Evolutionary conservation across 164 flowering plant genomes (phyloP), one percentile per base, ranked within the genome.

Genomic region (Dillenia suffruticosa): DNA sequence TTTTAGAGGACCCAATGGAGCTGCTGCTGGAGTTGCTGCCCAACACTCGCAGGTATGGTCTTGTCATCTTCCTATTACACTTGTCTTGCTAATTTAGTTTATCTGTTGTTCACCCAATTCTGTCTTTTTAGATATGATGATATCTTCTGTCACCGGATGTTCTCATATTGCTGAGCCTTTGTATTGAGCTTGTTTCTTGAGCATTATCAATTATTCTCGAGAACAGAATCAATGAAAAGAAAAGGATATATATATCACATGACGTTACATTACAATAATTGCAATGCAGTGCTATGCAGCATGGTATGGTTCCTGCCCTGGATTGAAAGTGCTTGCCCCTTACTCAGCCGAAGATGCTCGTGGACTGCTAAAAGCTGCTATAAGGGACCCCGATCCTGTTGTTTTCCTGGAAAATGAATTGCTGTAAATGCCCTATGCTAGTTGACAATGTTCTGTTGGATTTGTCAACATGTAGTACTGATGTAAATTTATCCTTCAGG

Each of bases 11-110:
- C 97, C 97, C 50, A 95, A 95, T 81, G 97, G 99, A 56, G 96
- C 97, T 70, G 99, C 99, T 65, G 92, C 97, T 66, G 99, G 99
- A 67, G 99, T 95, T 79, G 99, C 92, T 72, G 99, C 99, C 40
- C 99, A 95, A 64, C 99, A 95, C 72, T 95, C 97, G 15, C 97
- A 92, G 81, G 99, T 92, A 64, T 32, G 40, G 40, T 32, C 5
- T 32, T 32, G 40, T 32, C 40, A 32, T 32, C 7, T 32, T 32
- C 40, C 40, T 32, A 32, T 32, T 32, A 7, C 40, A 32, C 40
- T 32, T 32, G 40, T 32, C 40, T 32, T 4, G 40, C 40, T 32
- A 32, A 32, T 32, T 32, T 32, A 32, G 40, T 32, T 32, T 32
- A 32, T 4, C 6, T 5, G 40, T 32, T 32, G 40, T 32, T 32